phyloP scores from a whole-genome alignment of 2,329 filamentous ascomycete genomes.

The Colletotrichum echinochloae region DNA sequence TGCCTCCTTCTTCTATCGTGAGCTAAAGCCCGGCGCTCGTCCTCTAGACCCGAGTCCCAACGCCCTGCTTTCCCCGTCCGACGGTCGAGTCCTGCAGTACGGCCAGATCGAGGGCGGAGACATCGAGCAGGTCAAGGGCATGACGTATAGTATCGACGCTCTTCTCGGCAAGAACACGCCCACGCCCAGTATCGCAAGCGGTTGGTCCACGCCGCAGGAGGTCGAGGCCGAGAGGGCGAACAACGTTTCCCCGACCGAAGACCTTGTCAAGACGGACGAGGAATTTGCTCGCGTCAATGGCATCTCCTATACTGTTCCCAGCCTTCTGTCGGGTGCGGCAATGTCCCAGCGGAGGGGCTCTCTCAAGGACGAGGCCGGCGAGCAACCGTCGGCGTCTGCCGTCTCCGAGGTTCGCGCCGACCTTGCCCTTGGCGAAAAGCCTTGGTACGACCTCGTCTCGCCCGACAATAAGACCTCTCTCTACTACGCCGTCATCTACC shows the following conservation, averaged over 20 bases:
- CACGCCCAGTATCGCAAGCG: conserved; percentile 63
- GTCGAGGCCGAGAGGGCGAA: conserved; percentile 44
- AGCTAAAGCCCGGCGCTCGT: conserved; percentile 87
- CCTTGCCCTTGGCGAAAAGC: conserved; percentile 76
- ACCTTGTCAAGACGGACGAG: conserved; percentile 82
- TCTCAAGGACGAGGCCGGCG: conserved; percentile 79
- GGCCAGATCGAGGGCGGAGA: conserved; percentile 92
- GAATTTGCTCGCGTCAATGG: conserved; percentile 96
- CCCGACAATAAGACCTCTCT: conserved; percentile 76
- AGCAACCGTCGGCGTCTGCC: conserved; percentile 71
- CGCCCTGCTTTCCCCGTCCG: conserved; percentile 87
- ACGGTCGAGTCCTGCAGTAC: conserved; percentile 92
- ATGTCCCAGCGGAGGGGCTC: conserved; percentile 59
- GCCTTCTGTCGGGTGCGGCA: conserved; percentile 81
- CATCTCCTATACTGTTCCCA: conserved; percentile 92
- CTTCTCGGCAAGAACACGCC: conserved; percentile 79
- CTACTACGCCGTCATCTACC: conserved; percentile 95
- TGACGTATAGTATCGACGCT: conserved; percentile 96
- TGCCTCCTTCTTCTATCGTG: conserved; percentile 96
- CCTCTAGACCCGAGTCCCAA: conserved; percentile 85
- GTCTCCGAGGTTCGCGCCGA: conserved; percentile 88
- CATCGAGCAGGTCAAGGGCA: conserved; percentile 98
- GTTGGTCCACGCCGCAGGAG: conserved; percentile 46
- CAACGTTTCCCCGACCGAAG: conserved; percentile 63
- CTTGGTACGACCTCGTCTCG: conserved; percentile 78